phyloP scores from a whole-genome alignment of 2,329 filamentous ascomycete species.

The Fusarium nanum region DNA sequence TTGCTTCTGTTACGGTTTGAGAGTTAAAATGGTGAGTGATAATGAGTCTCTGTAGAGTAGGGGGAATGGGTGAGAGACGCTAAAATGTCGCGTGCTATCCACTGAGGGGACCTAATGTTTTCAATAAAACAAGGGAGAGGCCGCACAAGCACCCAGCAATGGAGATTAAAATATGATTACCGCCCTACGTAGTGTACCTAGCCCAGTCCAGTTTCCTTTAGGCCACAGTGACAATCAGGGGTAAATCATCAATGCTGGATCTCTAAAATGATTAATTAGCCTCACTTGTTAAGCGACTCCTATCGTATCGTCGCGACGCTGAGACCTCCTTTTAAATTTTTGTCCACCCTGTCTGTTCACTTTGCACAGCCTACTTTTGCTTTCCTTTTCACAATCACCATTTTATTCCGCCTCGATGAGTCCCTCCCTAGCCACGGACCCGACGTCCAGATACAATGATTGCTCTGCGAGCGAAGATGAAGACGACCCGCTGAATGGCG shows the following conservation, averaged over 20 bases:
- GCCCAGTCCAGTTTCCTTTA: background rate
- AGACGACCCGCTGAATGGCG: conserved; percentile 27
- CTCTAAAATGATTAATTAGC: background rate
- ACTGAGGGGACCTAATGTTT: conserved; percentile 40
- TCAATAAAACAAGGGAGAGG: conserved; percentile 32
- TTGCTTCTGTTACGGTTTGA: background rate
- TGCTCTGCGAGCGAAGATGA: conserved; percentile 42
- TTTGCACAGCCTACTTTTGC: background rate
- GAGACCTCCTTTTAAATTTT: conserved; percentile 32
- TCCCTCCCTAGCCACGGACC: conserved; percentile 32
- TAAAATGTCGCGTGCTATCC: conserved; percentile 29
- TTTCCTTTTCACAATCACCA: background rate
- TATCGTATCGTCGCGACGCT: conserved; percentile 1
- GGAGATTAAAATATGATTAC: conserved; percentile 14
- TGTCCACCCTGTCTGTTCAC: conserved; percentile 18
- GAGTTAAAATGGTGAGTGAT: background rate
- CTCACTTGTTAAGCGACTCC: conserved; percentile 22
- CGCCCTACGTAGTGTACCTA: conserved; percentile 2
- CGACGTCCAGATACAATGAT: conserved; percentile 38
- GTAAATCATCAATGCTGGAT: conserved; percentile 21
- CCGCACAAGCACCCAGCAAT: background rate
- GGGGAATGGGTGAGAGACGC: background rate
- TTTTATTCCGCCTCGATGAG: conserved; percentile 28
- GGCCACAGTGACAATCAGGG: conserved; percentile 21
- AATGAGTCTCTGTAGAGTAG: background rate